A percentile compares a stretch with the other conserved stretches of the same genome.
These are phyloP conservation scores for Teunomyces tritomae DNA, from an alignment of 805 yeast species.

Conservation along the genomic window DNA sequence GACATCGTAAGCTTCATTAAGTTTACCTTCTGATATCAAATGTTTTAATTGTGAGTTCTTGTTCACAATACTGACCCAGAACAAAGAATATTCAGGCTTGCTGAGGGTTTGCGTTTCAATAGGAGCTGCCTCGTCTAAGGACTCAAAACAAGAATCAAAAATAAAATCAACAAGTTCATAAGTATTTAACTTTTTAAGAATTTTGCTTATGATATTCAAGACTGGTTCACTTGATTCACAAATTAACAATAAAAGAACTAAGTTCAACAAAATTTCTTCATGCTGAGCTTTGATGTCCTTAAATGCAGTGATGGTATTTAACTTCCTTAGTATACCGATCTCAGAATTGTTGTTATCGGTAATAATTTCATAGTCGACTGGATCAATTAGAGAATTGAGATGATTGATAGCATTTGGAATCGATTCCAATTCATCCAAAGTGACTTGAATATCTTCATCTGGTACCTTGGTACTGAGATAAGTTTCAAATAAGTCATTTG, in stretches of 20 bases:
- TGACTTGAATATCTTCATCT: slow-evolving; percentile 17
- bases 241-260: slow-evolving; percentile 29
- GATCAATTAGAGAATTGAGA: slow-evolving; percentile 21
- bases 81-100: slow-evolving; percentile 25
- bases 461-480: slow-evolving; percentile 24
- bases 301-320: slow-evolving; percentile 23
- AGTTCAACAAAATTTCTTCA: slow-evolving; percentile 25
- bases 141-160: slow-evolving; percentile 25
- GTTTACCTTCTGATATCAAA: slow-evolving; percentile 15
- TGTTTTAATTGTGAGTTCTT: slow-evolving; percentile 15
- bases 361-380: slow-evolving; percentile 6
- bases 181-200: slow-evolving; percentile 22
- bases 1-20: slow-evolving; percentile 27
- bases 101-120: slow-evolving; percentile 14
- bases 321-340: slow-evolving; percentile 22
- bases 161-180: slow-evolving; percentile 23
- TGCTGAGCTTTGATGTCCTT: slow-evolving; percentile 28
- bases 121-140: slow-evolving; percentile 9
- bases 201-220: slow-evolving; percentile 20
- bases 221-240: slow-evolving; percentile 32
- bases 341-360: slow-evolving; percentile 5
- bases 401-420: slow-evolving; percentile 26
- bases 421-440: slow-evolving; percentile 21
- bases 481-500: slow-evolving; percentile 21
- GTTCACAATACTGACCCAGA: slow-evolving; percentile 28